phyloP scores from a whole-genome alignment of 73 alveolate genomes.

The Strombidium stylifer region DNA sequence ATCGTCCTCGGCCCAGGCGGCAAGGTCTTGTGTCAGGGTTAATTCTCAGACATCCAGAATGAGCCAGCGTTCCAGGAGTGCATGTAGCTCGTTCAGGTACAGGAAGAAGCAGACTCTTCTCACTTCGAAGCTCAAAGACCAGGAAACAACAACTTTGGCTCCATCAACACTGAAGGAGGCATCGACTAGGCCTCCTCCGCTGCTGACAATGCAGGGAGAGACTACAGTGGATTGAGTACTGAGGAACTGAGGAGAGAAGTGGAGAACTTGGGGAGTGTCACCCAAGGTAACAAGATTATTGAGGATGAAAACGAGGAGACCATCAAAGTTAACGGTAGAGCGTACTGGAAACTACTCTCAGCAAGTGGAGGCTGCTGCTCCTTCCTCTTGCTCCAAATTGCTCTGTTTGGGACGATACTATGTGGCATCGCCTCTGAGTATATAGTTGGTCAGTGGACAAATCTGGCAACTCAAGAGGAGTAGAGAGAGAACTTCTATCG shows the following conservation, averaged over 20 bases:
- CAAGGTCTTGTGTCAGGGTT: conserved; percentile 49
- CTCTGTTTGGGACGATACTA: background rate
- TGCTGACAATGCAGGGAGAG: no score
- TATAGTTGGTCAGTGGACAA: conserved; percentile 35
- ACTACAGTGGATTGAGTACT: no score
- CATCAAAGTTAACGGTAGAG: conserved; percentile 35
- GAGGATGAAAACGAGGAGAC: conserved; percentile 54
- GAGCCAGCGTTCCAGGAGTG: no score
- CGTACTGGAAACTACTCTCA: conserved; percentile 6
- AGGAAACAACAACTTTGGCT: no score
- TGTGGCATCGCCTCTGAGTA: background rate
- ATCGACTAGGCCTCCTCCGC: no score
- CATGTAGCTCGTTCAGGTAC: no score
- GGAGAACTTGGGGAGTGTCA: no score
- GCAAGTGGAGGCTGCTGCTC: conserved; percentile 25
- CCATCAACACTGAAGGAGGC: no score
- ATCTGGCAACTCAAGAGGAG: conserved; percentile 11
- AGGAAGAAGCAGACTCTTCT: no score
- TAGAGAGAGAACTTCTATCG: background rate
- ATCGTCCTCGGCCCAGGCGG: conserved; percentile 70
- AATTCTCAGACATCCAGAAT: no score
- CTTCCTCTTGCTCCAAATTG: background rate
- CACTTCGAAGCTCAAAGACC: no score
- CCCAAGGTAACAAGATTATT: conserved; percentile 28
- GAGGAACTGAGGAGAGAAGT: no score